phyloP scores from a whole-genome alignment of 306 rosid species.

The Cicer bijugum region DNA sequence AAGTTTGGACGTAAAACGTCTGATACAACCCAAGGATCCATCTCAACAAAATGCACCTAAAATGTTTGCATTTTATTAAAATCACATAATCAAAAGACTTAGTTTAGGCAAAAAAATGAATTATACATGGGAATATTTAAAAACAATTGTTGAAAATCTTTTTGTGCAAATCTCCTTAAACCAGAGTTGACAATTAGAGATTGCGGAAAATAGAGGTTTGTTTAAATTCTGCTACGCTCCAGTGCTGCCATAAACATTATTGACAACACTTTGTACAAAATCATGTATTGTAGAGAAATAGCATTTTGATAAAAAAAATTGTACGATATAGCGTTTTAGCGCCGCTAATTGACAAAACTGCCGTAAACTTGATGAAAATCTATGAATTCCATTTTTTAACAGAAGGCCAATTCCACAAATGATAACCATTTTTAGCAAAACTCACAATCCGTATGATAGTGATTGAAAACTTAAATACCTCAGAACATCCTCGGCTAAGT shows the following conservation, averaged over 20 bases:
- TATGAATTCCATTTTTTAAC: slow-evolving; percentile 3
- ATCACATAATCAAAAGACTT: slow-evolving; percentile 29
- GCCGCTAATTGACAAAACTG: too few species aligned
- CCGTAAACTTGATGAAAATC: slow-evolving; percentile 28
- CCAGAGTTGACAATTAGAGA: too few species aligned
- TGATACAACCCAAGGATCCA: slow-evolving; percentile 98
- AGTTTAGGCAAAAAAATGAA: not conserved
- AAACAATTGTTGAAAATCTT: slow-evolving; percentile 15
- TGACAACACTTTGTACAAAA: too few species aligned
- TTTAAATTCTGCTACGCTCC: too few species aligned
- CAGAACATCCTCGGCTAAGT: slow-evolving; percentile 87
- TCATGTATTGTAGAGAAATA: too few species aligned
- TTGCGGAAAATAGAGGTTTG: too few species aligned
- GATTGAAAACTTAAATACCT: slow-evolving; percentile 60
- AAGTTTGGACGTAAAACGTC: slow-evolving; percentile 83
- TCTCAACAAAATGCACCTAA: slow-evolving; percentile 95
- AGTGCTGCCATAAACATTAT: too few species aligned
- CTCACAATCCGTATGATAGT: slow-evolving; percentile 27
- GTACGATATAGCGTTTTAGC: too few species aligned
- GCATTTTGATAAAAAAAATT: too few species aligned
- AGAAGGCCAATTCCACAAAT: slow-evolving; percentile 7
- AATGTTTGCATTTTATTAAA: slow-evolving; percentile 28
- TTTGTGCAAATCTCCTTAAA: not conserved
- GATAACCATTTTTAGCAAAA: slow-evolving; percentile 11
- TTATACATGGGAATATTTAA: not conserved